These are phyloP conservation scores for Dimargaris xerosporica DNA, from an alignment of 192 early-diverging fungal genomes.

Conservation along the genomic window DNA sequence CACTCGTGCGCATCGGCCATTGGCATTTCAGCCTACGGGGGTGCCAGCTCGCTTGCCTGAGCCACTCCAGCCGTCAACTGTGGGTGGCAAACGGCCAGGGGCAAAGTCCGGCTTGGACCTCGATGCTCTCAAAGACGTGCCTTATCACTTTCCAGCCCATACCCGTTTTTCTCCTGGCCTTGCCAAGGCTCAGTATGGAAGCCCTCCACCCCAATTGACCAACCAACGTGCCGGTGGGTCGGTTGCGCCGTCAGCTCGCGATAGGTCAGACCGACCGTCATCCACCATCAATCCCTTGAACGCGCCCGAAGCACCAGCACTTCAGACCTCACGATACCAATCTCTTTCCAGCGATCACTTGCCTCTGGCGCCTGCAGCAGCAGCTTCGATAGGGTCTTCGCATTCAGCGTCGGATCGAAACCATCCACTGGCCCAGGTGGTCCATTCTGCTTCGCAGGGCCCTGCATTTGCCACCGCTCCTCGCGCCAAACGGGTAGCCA, in stretches of 20 bases:
- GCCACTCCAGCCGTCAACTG: background rate
- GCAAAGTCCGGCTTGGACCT: background rate
- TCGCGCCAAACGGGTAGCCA: background rate
- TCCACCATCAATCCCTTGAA: background rate
- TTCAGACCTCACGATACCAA: background rate
- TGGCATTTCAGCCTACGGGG: background rate
- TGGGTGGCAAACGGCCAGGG: background rate
- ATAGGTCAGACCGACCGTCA: background rate
- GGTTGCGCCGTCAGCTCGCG: background rate
- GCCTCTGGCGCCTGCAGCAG: background rate
- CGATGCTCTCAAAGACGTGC: background rate
- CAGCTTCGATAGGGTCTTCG: too few relatives aligned
- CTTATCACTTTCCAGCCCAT: background rate
- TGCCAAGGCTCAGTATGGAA: background rate
- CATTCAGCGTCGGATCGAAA: background rate
- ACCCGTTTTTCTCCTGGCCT: background rate
- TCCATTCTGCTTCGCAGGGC: background rate
- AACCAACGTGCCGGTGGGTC: background rate
- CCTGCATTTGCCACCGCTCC: too few relatives aligned
- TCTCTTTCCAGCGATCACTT: conserved; percentile 10
- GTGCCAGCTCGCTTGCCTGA: background rate
- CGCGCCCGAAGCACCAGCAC: background rate
- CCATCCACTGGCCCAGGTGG: background rate
- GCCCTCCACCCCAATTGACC: background rate
- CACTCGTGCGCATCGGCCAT: background rate